Base-by-base conservation (phyloP, 371 early-diverging fungal species). In the Circinella umbellata region DNA sequence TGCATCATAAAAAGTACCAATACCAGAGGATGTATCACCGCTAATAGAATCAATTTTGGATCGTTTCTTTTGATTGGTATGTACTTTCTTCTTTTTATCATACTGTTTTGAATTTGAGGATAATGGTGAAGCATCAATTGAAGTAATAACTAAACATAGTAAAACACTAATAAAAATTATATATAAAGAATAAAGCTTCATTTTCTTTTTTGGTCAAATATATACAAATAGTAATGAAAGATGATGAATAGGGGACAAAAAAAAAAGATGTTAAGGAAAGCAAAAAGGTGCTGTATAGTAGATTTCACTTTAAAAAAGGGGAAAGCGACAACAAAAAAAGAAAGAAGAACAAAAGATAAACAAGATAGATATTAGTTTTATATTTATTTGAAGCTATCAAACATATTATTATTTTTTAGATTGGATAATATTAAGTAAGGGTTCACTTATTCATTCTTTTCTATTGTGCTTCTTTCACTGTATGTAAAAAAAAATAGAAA, bases 1-100 rank as follows among this genome's bases (percentile, higher is more conserved):
- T 0, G 77, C 75, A 42, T 70, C 49, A 59, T 82, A 82, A 67
- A 71, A 80, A 4, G 82, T 80, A 2, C 76, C 78, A 34, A 47
- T 39, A 11, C 82, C 82, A 69, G 20, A 20, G 3, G 15, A 36
- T 7, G 34, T 47, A 18, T 48, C 51, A 9, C 64, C 64, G 0
- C 49, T 53, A 17, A 48, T 35, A 17, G 17, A 14, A 15, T 35
- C 36, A 37, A 64, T 17, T 3, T 47, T 39, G 0, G 51, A 13
- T 17, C 64, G 17, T 37, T 20, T 51, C 34, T 57, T 57, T 27
- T 57, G 5, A 11, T 57, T 57, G 20, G 42, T 9, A 42, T 42
- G 42, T 42, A 27, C 27, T 27, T 42, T 42, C 42, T 34, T 57
- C 57, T 57, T 57, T n/a, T 57, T 57, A n/a, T 57, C 57, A 4